Percentiles rank a stretch among this genome's conserved stretches.
These are phyloP conservation scores for Nicotiana tomentosiformis DNA, from an alignment of 257 asterid genomes.

Conservation along the genomic window DNA sequence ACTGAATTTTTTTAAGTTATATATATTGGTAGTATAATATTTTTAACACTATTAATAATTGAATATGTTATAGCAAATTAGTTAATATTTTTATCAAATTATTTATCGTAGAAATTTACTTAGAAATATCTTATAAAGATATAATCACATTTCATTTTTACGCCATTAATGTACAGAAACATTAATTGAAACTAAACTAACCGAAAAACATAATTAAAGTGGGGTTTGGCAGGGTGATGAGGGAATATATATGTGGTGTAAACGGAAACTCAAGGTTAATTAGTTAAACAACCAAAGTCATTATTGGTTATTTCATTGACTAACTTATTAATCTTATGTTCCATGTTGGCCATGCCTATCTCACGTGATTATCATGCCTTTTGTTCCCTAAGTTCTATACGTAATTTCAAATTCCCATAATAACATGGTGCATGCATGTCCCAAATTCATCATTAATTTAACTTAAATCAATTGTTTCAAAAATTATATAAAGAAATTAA, in stretches of 20 bases:
- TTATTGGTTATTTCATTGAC: background rate
- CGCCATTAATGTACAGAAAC: too few relatives aligned
- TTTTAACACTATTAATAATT: too few relatives aligned
- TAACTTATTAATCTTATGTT: background rate
- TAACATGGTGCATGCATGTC: constrained; percentile 3
- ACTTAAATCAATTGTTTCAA: too few relatives aligned
- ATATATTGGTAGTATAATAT: too few relatives aligned
- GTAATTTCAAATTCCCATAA: background rate
- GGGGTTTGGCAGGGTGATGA: background rate
- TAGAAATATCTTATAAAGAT: too few relatives aligned
- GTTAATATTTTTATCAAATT: too few relatives aligned
- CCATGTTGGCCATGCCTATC: background rate
- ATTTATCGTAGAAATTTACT: too few relatives aligned
- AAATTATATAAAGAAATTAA: too few relatives aligned
- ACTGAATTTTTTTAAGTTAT: too few relatives aligned
- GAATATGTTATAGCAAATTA: too few relatives aligned
- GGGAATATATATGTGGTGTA: background rate
- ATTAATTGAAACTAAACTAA: too few relatives aligned
- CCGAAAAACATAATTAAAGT: background rate
- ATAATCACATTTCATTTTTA: too few relatives aligned
- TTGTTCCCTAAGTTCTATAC: background rate
- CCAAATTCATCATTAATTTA: background rate
- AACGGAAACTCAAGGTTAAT: background rate
- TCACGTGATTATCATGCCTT: background rate
- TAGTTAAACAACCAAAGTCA: background rate